Conservation (phyloP, 2,329 filamentous ascomycete species). For the Colletotrichum eleusines region DNA sequence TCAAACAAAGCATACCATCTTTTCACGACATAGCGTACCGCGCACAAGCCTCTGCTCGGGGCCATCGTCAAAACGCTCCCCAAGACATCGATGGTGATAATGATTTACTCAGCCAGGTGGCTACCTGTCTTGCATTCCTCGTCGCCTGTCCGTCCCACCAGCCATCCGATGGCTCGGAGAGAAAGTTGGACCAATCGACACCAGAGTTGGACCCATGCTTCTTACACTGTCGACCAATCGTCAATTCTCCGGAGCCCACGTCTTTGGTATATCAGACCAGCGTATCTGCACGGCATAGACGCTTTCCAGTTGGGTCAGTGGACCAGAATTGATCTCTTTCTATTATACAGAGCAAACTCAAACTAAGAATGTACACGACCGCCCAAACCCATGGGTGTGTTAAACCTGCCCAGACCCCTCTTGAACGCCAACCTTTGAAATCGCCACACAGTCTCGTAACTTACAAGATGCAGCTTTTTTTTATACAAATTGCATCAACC, state of each 20-base stretch:
- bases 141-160: slow-evolving; percentile 13
- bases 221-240: background rate
- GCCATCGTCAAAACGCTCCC: slow-evolving; percentile 3
- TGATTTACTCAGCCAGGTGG: background rate
- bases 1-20: slow-evolving; percentile 19
- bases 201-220: background rate
- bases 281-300: background rate
- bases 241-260: no score
- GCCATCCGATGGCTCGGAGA: slow-evolving; percentile 14
- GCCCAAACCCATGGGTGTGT: background rate
- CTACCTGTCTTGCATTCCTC: slow-evolving; percentile 1
- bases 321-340: background rate
- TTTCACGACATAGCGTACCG: slow-evolving; percentile 28
- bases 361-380: background rate
- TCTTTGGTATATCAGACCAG: background rate
- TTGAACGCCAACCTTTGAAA: background rate
- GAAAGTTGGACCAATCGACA: background rate
- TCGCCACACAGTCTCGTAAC: background rate
- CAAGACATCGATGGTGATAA: background rate
- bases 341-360: background rate
- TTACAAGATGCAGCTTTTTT: background rate
- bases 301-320: background rate
- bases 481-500: background rate
- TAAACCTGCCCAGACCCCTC: background rate
- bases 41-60: slow-evolving; percentile 14